Base-by-base conservation (phyloP, 805 yeast species). In the Tetrapisispora namnaoensis region DNA sequence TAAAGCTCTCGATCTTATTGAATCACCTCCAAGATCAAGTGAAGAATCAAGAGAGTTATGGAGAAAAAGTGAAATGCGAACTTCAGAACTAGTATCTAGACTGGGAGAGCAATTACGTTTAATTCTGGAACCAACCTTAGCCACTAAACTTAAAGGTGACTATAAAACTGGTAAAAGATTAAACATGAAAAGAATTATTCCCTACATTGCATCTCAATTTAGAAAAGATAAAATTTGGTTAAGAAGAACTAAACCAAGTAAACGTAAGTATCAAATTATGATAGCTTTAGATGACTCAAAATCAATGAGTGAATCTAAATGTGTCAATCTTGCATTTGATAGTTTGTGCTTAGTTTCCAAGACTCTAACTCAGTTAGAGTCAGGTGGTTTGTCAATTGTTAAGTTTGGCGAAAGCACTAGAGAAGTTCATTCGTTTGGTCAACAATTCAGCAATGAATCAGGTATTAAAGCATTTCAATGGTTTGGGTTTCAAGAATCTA, bases 161-260 rank as follows among this genome's bases (percentile, higher is more conserved):
- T 93, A 88, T 70, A 89, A 90, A 68, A 90, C 97, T 1, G 99
- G 99, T 66, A 93, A 93, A 66, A 76, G 99, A 56, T 77, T 93
- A 59, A 93, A 93, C 68, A 90, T 93, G 98, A 93, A 91, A 73
- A 77, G 97, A 56, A 93, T 93, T 59, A 93, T 93, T 60, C 95
- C 98, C 7, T 93, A 91, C 67, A 93, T 93, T 72, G 99, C 99
- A 0, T 86, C 96, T 37, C 95, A 89, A 60, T 93, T 88, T 78
- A 82, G 95, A 61, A 93, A 93, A 66, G 99, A 93, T 67, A 93
- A 93, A 73, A 93, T 93, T 50, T 93, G 99, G 99, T 76, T 93
- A 70, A 80, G 96, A 64, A 80, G 99, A 68, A 89, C 97, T 7
- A 91, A 93, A 63, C 99, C 99, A 49, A 86, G 95, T 56, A 93